Base-by-base conservation (phyloP, 2,329 filamentous ascomycete species). In the Fusarium denticulatum region DNA sequence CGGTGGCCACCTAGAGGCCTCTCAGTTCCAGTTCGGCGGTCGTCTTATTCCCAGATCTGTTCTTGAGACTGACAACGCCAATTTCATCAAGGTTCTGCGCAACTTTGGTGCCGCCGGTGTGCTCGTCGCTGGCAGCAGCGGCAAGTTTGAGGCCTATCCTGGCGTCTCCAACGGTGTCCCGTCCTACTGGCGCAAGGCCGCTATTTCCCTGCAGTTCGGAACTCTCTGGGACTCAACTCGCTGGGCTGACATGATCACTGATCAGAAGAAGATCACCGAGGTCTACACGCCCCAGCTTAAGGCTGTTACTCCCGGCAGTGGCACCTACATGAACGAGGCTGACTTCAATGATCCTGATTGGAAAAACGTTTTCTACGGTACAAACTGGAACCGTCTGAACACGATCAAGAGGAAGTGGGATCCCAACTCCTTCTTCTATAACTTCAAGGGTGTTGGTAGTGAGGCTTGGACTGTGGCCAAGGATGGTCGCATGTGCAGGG, bases 361-460 rank as follows among this genome's bases (percentile, higher is more conserved):
- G 76, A 80, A 87, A 76, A 37, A 81, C 16, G 78, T 74, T 6
- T 88, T 87, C 75, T 88, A 83, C 69, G 87, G 86, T 3, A 61
- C 24, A 4, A 87, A 87, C 65, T 88, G 88, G 64, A 64, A 75
- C 3, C 72, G 69, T 15, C 73, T 89, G 26, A 60, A 82, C 20
- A 39, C 50, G 1, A 81, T 90, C 36, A 90, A 91, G 83, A 75
- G 80, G 39, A 85, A 83, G 75, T 89, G 85, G 72, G 88, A 89
- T 72, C 81, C 84, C 3, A 60, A 80, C 1, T 75, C 78, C 5
- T 64, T 90, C 12, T 87, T 87, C 40, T 87, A 87, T 59, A 86
- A 83, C 16, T 76, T 75, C 11, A 84, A 82, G n/a, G 85, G 81
- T 8, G 87, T 90, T 11, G 88, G 87, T 0, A 87, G 85, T 63